phyloP scores from a whole-genome alignment of 2,329 filamentous ascomycete species.

The Ascochyta koolunga region DNA sequence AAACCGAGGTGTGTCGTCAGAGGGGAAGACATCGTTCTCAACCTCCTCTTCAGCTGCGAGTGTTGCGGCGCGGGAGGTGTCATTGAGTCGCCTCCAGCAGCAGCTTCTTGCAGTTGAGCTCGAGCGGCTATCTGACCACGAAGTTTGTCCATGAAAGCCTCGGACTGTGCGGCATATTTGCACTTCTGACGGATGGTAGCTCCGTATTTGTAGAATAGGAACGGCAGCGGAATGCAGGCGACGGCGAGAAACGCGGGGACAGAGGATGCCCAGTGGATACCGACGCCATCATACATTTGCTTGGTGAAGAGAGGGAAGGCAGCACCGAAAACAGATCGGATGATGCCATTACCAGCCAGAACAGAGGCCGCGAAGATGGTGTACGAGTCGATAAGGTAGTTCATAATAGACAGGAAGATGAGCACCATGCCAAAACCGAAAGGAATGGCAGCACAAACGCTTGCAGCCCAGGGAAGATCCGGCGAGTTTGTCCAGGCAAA shows the following conservation, averaged over 20 bases:
- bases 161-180: conserved; percentile 72
- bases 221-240: conserved; percentile 74
- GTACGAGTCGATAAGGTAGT: conserved; percentile 57
- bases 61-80: conserved; percentile 35
- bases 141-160: conserved; percentile 61
- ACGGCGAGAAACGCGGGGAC: conserved; percentile 77
- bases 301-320: conserved; percentile 79
- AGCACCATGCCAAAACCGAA: conserved; percentile 67
- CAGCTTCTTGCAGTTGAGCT: conserved; percentile 13
- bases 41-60: conserved; percentile 30
- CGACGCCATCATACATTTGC: conserved; percentile 60
- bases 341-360: conserved; percentile 77
- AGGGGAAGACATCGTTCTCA: conserved; percentile 38
- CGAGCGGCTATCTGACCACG: conserved; percentile 41
- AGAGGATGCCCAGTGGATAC: conserved; percentile 77
- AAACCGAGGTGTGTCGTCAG: conserved; percentile 40
- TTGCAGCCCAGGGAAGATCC: conserved; percentile 62
- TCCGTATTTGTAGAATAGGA: conserved; percentile 78
- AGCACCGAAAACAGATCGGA: conserved; percentile 78
- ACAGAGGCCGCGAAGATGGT: conserved; percentile 79
- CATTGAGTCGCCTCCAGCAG: conserved; percentile 19
- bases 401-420: conserved; percentile 64
- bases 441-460: conserved; percentile 57
- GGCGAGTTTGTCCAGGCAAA: conserved; percentile 55
- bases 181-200: conserved; percentile 67